Conservation (phyloP, 768 basidiomycete genomes). For the Trametes cinnabarina region DNA sequence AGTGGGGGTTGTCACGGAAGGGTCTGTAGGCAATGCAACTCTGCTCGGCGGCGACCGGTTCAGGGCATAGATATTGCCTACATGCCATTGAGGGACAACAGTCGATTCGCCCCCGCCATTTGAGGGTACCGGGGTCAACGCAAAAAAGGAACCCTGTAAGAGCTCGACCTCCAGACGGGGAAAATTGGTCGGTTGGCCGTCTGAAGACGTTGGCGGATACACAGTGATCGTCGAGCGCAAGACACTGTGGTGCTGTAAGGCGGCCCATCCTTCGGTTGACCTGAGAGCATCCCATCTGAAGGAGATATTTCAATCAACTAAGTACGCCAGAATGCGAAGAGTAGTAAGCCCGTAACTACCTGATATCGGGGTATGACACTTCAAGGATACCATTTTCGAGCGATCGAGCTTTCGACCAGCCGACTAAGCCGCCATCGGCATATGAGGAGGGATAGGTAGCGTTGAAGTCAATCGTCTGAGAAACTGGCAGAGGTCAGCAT, state of each 20-base stretch:
- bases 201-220: slow-evolving; percentile 38
- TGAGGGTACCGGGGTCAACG: slow-evolving; percentile 49
- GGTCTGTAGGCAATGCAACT: slow-evolving; percentile 48
- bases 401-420: slow-evolving; percentile 51
- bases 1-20: slow-evolving; percentile 42
- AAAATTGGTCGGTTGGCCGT: not conserved
- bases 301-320: not conserved
- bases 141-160: slow-evolving; percentile 73
- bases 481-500: slow-evolving; percentile 37
- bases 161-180: slow-evolving; percentile 61
- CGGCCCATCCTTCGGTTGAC: slow-evolving; percentile 82
- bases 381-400: slow-evolving; percentile 46
- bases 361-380: slow-evolving; percentile 64
- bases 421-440: slow-evolving; percentile 58
- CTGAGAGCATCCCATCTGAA: slow-evolving; percentile 71
- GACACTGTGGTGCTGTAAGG: slow-evolving; percentile 75
- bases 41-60: slow-evolving; percentile 48
- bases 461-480: slow-evolving; percentile 47
- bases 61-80: slow-evolving; percentile 84
- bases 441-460: slow-evolving; percentile 64
- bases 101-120: slow-evolving; percentile 16
- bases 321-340: no score
- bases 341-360: no score
- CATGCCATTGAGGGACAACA: slow-evolving; percentile 57
- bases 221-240: slow-evolving; percentile 65